These are phyloP conservation scores for Aureoboletus auriporus DNA, from an alignment of 768 basidiomycete species.

Conservation along the genomic window DNA sequence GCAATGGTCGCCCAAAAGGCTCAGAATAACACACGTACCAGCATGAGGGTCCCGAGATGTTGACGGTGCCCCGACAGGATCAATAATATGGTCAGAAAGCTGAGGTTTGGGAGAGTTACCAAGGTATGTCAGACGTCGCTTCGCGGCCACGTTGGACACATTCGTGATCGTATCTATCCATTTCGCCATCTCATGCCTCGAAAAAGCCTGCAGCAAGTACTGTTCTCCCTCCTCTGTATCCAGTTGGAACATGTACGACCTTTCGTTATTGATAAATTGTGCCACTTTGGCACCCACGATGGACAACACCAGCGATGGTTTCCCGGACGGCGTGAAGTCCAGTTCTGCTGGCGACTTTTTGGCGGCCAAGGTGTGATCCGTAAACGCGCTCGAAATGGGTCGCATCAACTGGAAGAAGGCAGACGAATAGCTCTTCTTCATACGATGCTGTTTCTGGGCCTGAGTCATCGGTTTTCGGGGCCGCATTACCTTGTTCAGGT, in stretches of 20 bases:
- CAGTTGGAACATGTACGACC: slow-evolving; percentile 79
- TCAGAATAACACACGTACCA: slow-evolving; percentile 41
- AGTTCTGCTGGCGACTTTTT: slow-evolving; percentile 69
- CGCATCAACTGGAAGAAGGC: slow-evolving; percentile 84
- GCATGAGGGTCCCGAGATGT: slow-evolving; percentile 70
- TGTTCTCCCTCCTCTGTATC: slow-evolving; percentile 86
- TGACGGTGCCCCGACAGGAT: slow-evolving; percentile 42
- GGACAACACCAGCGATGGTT: slow-evolving; percentile 72
- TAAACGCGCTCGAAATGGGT: slow-evolving; percentile 85
- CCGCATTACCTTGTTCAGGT: slow-evolving; percentile 70
- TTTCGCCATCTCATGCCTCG: slow-evolving; percentile 64
- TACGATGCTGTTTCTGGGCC: slow-evolving; percentile 72
- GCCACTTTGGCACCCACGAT: slow-evolving; percentile 68
- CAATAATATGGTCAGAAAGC: slow-evolving; percentile 68
- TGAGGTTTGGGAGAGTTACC: slow-evolving; percentile 73
- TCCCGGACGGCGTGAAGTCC: slow-evolving; percentile 68
- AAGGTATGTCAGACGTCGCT: slow-evolving; percentile 76
- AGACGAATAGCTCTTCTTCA: slow-evolving; percentile 82
- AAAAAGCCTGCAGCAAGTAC: slow-evolving; percentile 72
- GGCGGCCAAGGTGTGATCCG: slow-evolving; percentile 46
- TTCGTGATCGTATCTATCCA: slow-evolving; percentile 77
- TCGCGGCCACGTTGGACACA: slow-evolving; percentile 69
- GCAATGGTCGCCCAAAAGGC: background rate
- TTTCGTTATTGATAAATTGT: slow-evolving; percentile 72
- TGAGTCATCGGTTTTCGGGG: slow-evolving; percentile 46